These are phyloP conservation scores for Scleroderma bovista DNA, from an alignment of 768 basidiomycete species.

Conservation along the genomic window DNA sequence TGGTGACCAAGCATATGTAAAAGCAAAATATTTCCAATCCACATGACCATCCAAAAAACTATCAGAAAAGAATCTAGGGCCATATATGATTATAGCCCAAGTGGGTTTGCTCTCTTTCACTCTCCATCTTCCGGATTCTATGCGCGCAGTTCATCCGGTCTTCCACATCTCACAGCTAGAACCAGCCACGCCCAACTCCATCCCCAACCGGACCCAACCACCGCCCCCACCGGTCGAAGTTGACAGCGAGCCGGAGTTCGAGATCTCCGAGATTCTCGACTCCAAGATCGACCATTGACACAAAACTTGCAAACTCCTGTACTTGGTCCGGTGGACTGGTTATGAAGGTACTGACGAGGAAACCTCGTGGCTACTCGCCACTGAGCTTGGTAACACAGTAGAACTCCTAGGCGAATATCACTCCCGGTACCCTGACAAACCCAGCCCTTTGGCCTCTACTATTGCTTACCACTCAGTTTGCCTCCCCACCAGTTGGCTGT, in stretches of 20 bases:
- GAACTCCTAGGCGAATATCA: neutral
- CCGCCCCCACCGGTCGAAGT: conserved; percentile 7
- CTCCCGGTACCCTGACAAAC: neutral
- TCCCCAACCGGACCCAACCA: conserved; percentile 1
- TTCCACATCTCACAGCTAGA: conserved; percentile 4
- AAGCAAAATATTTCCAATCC: neutral
- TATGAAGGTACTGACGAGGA: conserved; percentile 13
- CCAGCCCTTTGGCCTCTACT: neutral
- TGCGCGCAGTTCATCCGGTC: conserved; percentile 7
- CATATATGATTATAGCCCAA: conserved; percentile 16
- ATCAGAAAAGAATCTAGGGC: conserved; percentile 10
- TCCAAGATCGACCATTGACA: conserved; percentile 5
- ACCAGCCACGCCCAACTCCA: neutral
- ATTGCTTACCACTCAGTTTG: too few species aligned
- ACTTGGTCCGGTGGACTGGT: conserved; percentile 8
- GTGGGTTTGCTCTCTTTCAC: conserved; percentile 16
- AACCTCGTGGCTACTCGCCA: conserved; percentile 10
- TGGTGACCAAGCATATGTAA: conserved; percentile 18
- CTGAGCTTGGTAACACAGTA: neutral
- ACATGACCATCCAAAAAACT: neutral
- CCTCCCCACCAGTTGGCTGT: too few species aligned
- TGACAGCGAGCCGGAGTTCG: conserved; percentile 8
- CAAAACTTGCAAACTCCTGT: neutral
- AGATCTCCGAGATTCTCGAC: conserved; percentile 12
- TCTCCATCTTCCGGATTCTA: conserved; percentile 14